Evolutionary conservation across 495 filamentous ascomycete genomes (phyloP).

Genomic region (Neurospora sp.): DNA sequence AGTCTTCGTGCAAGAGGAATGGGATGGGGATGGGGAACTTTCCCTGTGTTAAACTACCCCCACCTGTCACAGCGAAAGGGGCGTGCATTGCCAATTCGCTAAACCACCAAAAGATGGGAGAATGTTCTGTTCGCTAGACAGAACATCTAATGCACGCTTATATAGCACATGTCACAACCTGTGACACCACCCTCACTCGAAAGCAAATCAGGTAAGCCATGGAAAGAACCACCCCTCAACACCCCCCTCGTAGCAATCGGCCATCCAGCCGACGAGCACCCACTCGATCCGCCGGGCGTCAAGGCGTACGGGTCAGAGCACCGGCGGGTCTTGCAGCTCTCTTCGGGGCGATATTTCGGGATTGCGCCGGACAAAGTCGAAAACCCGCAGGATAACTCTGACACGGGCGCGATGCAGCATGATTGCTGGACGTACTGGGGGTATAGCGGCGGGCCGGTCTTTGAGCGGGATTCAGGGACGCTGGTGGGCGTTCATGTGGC

Average conservation of each 20-base stretch:
- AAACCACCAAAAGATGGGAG: too few species aligned
- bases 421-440: conserved; percentile 48
- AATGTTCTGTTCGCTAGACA: too few species aligned
- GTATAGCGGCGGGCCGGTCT: conserved; percentile 36
- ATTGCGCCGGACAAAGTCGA: conserved; percentile 18
- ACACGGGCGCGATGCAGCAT: conserved; percentile 40
- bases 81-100: too few species aligned
- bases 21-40: too few species aligned
- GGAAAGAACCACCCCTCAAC: background rate
- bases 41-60: background rate
- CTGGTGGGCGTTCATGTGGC: conserved; percentile 37
- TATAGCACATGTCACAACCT: too few species aligned
- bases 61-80: too few species aligned
- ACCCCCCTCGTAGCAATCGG: conserved; percentile 24
- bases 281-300: conserved; percentile 10
- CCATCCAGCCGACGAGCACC: conserved; percentile 37
- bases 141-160: too few species aligned
- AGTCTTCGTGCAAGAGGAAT: too few species aligned
- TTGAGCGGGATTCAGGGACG: conserved; percentile 18
- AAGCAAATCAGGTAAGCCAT: background rate
- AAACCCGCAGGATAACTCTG: conserved; percentile 34
- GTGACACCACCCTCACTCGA: background rate
- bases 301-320: conserved; percentile 25
- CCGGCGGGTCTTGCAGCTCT: conserved; percentile 27
- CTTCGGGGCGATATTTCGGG: conserved; percentile 26